Evolutionary conservation across 1,284 basidiomycete genomes (phyloP).

Genomic region (Trichosporon inkin): DNA sequence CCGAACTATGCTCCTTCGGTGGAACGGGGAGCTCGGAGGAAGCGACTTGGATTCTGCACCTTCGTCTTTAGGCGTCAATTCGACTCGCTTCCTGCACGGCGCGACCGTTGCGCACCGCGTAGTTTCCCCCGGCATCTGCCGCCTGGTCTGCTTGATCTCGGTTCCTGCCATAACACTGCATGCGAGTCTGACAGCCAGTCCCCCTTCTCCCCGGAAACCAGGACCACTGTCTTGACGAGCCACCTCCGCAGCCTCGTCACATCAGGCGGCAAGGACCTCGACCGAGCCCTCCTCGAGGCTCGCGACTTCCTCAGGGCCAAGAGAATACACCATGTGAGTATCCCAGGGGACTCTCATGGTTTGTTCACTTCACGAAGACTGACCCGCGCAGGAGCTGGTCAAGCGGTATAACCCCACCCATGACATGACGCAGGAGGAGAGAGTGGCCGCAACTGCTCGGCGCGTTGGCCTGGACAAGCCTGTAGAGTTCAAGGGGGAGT

Average conservation of each 20-base stretch:
- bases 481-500: slow-evolving; percentile 36
- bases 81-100: too few relatives aligned
- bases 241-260: slow-evolving; percentile 61
- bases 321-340: slow-evolving; percentile 57
- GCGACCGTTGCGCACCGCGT: too few relatives aligned
- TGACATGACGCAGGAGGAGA: slow-evolving; percentile 71
- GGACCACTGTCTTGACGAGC: slow-evolving; percentile 54
- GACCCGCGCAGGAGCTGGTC: slow-evolving; percentile 58
- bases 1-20: too few relatives aligned
- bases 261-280: slow-evolving; percentile 15
- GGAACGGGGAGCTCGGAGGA: too few relatives aligned
- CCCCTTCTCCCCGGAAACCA: slow-evolving; percentile 51
- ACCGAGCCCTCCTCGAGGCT: slow-evolving; percentile 61
- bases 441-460: slow-evolving; percentile 74
- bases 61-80: too few relatives aligned
- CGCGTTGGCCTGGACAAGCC: slow-evolving; percentile 67
- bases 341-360: too few relatives aligned
- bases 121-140: too few relatives aligned
- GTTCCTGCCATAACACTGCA: too few relatives aligned
- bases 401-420: slow-evolving; percentile 81
- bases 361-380: too few relatives aligned
- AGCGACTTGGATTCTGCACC: too few relatives aligned
- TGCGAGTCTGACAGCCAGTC: slow-evolving; percentile 41
- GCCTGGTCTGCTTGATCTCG: too few relatives aligned
- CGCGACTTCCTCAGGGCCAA: slow-evolving; percentile 69